Conservation (phyloP, 169 alveolate species). For the Cyclospora cayetanensis region DNA sequence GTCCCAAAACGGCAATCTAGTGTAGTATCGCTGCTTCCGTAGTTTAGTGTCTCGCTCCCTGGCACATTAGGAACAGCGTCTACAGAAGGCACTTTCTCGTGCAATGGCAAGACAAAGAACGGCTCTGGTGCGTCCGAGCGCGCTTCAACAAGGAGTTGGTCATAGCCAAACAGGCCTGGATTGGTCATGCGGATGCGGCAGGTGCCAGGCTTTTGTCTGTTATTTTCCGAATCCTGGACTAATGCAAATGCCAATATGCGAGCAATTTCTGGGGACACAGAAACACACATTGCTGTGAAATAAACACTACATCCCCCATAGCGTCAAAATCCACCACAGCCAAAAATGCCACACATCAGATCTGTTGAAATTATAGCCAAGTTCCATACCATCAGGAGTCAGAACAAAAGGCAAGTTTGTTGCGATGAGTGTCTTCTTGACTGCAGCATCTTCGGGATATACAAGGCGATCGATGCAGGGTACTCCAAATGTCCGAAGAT, state of each 20-base stretch:
- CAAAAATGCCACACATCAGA: not conserved
- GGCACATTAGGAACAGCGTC: not conserved
- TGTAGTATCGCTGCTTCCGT: not conserved
- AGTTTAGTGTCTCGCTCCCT: not conserved
- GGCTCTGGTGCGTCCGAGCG: slow-evolving; percentile 69
- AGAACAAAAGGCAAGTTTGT: slow-evolving; percentile 67
- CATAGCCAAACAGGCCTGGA: slow-evolving; percentile 64
- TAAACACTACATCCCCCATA: not conserved
- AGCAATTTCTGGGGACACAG: slow-evolving; percentile 59
- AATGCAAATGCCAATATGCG: slow-evolving; percentile 67
- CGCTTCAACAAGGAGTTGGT: slow-evolving; percentile 62
- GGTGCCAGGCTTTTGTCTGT: not conserved
- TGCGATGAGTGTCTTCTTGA: slow-evolving; percentile 64
- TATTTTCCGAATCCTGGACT: slow-evolving; percentile 18
- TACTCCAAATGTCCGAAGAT: slow-evolving; percentile 71
- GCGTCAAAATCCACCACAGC: not conserved
- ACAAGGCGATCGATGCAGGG: slow-evolving; percentile 73
- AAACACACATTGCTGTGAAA: not conserved
- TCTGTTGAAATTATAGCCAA: not conserved
- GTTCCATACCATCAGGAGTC: slow-evolving; percentile 65
- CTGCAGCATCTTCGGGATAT: slow-evolving; percentile 72
- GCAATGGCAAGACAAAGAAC: slow-evolving; percentile 29
- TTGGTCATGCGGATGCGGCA: slow-evolving; percentile 71
- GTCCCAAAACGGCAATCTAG: not conserved
- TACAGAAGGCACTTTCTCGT: not conserved